Conservation (phyloP, 495 filamentous ascomycete genomes). For the Penicillium canescens region DNA sequence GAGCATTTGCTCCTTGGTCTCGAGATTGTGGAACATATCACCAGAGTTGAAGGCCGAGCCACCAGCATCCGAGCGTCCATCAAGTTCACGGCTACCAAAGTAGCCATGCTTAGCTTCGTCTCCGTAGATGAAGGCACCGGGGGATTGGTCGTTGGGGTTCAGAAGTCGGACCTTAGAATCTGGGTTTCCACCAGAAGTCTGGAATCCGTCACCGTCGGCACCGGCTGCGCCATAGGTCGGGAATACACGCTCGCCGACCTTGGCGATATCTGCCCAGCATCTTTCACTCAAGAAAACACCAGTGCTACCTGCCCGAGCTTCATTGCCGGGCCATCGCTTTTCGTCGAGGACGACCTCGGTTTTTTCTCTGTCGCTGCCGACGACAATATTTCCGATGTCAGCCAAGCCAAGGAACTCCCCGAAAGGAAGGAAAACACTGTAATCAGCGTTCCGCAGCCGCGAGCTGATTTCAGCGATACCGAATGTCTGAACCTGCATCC, state of each 20-base stretch:
- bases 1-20: constrained; percentile 86
- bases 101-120: constrained; percentile 74
- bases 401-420: constrained; percentile 90
- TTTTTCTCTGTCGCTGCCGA: constrained; percentile 92
- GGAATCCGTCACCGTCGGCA: constrained; percentile 44
- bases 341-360: constrained; percentile 86
- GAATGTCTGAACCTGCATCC: constrained; percentile 90
- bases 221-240: constrained; percentile 52
- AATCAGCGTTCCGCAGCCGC: constrained; percentile 86
- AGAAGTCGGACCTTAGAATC: constrained; percentile 74
- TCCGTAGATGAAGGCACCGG: constrained; percentile 64
- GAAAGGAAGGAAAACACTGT: constrained; percentile 93
- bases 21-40: constrained; percentile 98
- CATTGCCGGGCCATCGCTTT: constrained; percentile 86
- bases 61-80: constrained; percentile 86
- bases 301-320: constrained; percentile 86
- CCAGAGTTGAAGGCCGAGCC: constrained; percentile 84
- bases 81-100: constrained; percentile 80
- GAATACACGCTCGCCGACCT: constrained; percentile 65
- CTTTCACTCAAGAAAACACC: constrained; percentile 94
- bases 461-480: constrained; percentile 97
- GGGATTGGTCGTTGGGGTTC: constrained; percentile 55
- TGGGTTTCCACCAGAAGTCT: constrained; percentile 48
- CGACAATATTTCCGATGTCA: constrained; percentile 76
- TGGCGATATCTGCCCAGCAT: constrained; percentile 88